Conservation (phyloP, 2,329 filamentous ascomycete species). For the Trichoderma sp. region DNA sequence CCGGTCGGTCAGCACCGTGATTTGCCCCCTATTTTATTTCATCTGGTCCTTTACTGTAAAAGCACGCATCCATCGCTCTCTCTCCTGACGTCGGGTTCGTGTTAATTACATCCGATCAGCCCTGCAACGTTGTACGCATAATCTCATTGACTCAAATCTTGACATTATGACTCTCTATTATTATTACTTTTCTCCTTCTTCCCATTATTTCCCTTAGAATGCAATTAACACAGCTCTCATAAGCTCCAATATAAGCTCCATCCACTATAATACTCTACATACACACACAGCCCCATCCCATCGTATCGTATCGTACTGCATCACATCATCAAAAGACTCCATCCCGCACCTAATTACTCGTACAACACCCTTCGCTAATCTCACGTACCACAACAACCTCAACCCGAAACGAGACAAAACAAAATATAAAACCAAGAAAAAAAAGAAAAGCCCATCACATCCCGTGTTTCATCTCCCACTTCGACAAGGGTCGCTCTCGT, state of each 20-base stretch:
- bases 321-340: neutral
- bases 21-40: neutral
- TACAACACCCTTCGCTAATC: slow-evolving; percentile 4
- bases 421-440: neutral
- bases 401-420: neutral
- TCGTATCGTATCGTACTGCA: neutral
- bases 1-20: neutral
- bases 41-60: neutral
- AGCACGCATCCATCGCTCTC: neutral
- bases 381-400: neutral
- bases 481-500: neutral
- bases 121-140: neutral
- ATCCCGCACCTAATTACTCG: neutral
- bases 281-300: neutral
- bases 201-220: no score
- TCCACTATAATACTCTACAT: neutral
- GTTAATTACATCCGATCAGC: neutral
- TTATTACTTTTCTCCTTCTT: neutral
- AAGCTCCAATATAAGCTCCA: neutral
- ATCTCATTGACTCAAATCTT: neutral
- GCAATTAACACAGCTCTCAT: neutral
- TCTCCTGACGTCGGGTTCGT: neutral
- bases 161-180: neutral
- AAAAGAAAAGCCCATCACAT: neutral
- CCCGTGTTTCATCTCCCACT: neutral